phyloP scores from a whole-genome alignment of 1,284 basidiomycete species.

The Mycena citricolor region DNA sequence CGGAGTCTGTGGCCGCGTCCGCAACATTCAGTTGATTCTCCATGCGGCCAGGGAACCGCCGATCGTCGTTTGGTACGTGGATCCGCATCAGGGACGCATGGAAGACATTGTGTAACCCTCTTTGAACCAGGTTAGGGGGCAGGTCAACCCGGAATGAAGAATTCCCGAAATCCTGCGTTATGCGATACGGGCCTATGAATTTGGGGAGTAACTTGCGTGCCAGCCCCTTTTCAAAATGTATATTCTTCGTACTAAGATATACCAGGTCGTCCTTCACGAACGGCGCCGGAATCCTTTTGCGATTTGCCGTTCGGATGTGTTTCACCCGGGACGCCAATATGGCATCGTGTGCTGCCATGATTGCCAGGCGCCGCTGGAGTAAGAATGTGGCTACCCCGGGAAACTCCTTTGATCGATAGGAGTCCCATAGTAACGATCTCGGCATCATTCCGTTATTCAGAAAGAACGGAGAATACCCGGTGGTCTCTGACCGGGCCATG shows the following conservation, averaged over 20 bases:
- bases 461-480: slow-evolving; percentile 11
- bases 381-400: slow-evolving; percentile 13
- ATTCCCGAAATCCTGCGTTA: neutral
- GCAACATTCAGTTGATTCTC: slow-evolving; percentile 8
- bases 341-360: slow-evolving; percentile 10
- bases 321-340: slow-evolving; percentile 3
- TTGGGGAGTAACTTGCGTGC: slow-evolving; percentile 8
- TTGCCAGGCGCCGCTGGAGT: slow-evolving; percentile 8
- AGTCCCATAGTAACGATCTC: slow-evolving; percentile 9
- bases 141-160: slow-evolving; percentile 23
- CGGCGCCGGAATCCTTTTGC: neutral
- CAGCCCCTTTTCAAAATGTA: slow-evolving; percentile 21
- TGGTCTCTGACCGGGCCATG: slow-evolving; percentile 2
- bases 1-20: neutral
- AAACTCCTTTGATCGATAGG: slow-evolving; percentile 4
- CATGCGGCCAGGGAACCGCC: slow-evolving; percentile 24
- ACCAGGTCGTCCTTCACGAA: slow-evolving; percentile 11
- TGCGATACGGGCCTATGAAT: slow-evolving; percentile 8
- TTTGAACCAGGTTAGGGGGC: slow-evolving; percentile 10
- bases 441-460: slow-evolving; percentile 10
- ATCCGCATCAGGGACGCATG: slow-evolving; percentile 24
- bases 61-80: slow-evolving; percentile 26
- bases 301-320: slow-evolving; percentile 12
- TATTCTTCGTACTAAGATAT: slow-evolving; percentile 27
- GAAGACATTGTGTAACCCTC: slow-evolving; percentile 28